phyloP scores from a whole-genome alignment of 73 alveolate genomes.

The Tetrahymena thermophila region DNA sequence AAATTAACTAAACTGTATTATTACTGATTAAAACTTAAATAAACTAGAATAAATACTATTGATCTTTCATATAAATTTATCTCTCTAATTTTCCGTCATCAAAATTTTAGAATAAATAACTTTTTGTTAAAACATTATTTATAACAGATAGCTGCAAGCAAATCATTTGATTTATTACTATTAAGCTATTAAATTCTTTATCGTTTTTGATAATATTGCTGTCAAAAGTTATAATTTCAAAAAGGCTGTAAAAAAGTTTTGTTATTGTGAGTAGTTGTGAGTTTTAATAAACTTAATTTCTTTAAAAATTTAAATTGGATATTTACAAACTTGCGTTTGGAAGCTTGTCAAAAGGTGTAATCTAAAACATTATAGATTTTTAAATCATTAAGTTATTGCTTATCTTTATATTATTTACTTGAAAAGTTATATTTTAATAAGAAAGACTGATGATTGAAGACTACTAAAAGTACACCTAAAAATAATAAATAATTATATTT shows the following conservation, averaged over 20 bases:
- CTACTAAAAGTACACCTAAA: neutral
- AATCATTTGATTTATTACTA: neutral
- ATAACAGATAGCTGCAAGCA: neutral
- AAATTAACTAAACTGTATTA: neutral
- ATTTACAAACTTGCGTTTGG: neutral
- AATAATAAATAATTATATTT: neutral
- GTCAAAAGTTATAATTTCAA: neutral
- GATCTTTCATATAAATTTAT: neutral
- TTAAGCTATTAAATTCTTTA: neutral
- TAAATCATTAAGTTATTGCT: neutral
- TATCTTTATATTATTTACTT: neutral
- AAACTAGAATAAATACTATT: neutral
- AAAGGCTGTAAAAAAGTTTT: neutral
- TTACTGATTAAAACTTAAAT: neutral
- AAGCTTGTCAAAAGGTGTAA: neutral
- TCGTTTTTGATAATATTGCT: neutral
- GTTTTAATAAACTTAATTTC: neutral
- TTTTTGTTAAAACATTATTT: neutral
- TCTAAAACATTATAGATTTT: neutral
- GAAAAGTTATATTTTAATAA: neutral
- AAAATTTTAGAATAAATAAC: neutral
- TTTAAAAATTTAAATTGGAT: neutral
- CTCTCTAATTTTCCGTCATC: neutral
- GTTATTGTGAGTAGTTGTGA: neutral
- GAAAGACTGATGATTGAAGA: neutral